Evolutionary conservation across 345 rosid species (phyloP).

Genomic region (Pistacia vera): DNA sequence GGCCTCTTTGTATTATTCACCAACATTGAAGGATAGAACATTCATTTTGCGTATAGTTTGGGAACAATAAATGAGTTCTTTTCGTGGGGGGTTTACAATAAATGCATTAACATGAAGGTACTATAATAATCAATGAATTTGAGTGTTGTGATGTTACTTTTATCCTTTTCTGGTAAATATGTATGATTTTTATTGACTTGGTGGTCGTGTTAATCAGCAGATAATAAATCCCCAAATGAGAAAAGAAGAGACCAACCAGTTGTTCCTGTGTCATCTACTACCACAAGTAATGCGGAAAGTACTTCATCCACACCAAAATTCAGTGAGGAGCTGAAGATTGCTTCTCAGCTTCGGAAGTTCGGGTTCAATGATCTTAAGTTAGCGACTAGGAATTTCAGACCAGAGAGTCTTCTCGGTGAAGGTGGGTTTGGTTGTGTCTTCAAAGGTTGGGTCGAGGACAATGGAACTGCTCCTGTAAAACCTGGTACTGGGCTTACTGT

Average conservation of each 20-base stretch:
- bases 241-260: slow-evolving; percentile 41
- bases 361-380: slow-evolving; percentile 71
- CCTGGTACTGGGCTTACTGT: slow-evolving; percentile 92
- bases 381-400: slow-evolving; percentile 83
- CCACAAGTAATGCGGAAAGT: slow-evolving; percentile 50
- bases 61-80: neutral
- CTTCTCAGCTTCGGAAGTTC: slow-evolving; percentile 73
- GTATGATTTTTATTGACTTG: neutral
- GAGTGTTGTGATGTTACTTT: neutral
- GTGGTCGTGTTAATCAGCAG: slow-evolving; percentile 36
- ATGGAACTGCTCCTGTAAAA: slow-evolving; percentile 88
- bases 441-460: slow-evolving; percentile 93
- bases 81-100: neutral
- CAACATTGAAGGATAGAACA: neutral
- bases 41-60: neutral
- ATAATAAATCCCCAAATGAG: slow-evolving; percentile 40
- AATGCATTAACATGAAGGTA: slow-evolving; percentile 3
- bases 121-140: neutral
- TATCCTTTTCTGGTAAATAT: neutral
- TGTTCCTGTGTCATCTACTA: slow-evolving; percentile 47
- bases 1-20: neutral
- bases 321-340: slow-evolving; percentile 68
- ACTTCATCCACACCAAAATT: slow-evolving; percentile 59
- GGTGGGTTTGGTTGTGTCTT: slow-evolving; percentile 97
- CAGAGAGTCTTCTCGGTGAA: slow-evolving; percentile 84